Percentiles rank a stretch among this genome's conserved stretches.
These are phyloP conservation scores for Lactarius sp. DNA, from an alignment of 768 basidiomycete species.

Conservation along the genomic window DNA sequence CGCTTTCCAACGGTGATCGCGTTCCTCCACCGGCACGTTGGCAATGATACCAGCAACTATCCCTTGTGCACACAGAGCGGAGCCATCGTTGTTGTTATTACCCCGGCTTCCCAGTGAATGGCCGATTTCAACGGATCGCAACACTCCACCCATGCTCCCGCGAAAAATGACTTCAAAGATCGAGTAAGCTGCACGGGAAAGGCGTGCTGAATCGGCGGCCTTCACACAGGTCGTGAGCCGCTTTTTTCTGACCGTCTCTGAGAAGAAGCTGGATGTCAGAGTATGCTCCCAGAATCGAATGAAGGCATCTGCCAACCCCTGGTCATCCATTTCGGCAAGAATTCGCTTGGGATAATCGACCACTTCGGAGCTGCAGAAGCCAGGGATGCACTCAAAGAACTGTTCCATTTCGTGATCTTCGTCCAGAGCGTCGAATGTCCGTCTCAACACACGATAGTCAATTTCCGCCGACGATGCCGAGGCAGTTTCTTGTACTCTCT, in stretches of 20 bases:
- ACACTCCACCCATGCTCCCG: not conserved
- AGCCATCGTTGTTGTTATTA: not conserved
- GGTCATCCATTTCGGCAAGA: not conserved
- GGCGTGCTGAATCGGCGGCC: not conserved
- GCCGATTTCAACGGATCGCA: not conserved
- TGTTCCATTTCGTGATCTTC: not conserved
- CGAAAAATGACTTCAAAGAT: not conserved
- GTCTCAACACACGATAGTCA: not conserved
- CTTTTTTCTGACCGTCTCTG: not conserved
- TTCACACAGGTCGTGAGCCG: not conserved
- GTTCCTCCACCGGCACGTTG: not conserved
- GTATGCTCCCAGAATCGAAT: not conserved
- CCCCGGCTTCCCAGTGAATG: not conserved
- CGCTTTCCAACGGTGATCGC: not conserved
- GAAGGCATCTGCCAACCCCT: not conserved
- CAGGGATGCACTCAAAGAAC: not conserved
- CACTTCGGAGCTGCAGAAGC: not conserved
- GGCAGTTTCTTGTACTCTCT: not conserved
- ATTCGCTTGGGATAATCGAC: not conserved
- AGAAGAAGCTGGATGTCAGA: not conserved
- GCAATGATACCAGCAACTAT: not conserved
- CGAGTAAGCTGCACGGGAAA: not conserved
- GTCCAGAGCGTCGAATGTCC: not conserved
- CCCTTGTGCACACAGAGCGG: not conserved
- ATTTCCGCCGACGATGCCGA: not conserved